phyloP scores from a whole-genome alignment of 2,329 filamentous ascomycete genomes.

The Pyricularia grisea region DNA sequence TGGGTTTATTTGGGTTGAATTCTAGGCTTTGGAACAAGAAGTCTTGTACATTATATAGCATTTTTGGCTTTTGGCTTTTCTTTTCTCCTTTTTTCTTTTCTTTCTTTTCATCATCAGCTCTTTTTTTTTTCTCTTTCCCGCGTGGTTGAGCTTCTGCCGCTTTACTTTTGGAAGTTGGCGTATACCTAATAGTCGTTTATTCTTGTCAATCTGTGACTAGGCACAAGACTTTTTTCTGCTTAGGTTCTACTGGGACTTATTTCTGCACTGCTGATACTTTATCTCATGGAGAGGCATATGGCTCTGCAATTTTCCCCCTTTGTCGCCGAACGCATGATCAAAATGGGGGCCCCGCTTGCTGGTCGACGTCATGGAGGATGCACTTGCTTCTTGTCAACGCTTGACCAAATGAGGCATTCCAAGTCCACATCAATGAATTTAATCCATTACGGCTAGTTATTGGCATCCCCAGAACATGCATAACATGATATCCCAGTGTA shows the following conservation, averaged over 20 bases:
- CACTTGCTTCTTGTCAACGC: too few relatives aligned
- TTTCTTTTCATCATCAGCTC: not conserved
- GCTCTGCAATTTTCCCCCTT: not conserved
- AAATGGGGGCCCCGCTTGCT: not conserved
- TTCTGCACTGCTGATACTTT: not conserved
- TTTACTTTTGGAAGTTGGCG: not conserved
- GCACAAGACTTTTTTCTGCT: not conserved
- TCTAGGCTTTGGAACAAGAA: not conserved
- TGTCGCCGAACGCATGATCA: not conserved
- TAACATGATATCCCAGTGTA: not conserved
- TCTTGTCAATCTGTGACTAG: not conserved
- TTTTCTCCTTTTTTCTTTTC: not conserved
- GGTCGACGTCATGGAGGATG: too few relatives aligned
- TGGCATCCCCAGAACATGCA: not conserved
- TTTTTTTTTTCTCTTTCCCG: not conserved
- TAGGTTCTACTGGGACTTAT: not conserved
- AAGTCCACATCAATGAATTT: not conserved
- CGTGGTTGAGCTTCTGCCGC: not conserved
- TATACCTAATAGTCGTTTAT: not conserved
- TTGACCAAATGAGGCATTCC: not conserved
- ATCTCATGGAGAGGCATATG: not conserved
- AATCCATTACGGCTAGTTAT: not conserved
- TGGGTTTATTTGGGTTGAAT: not conserved
- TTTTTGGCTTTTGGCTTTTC: not conserved
- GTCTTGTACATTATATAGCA: slow-evolving; percentile 1